These are phyloP conservation scores for Trichoderma harzianum DNA, from an alignment of 2,329 filamentous ascomycete species.

Conservation along the genomic window DNA sequence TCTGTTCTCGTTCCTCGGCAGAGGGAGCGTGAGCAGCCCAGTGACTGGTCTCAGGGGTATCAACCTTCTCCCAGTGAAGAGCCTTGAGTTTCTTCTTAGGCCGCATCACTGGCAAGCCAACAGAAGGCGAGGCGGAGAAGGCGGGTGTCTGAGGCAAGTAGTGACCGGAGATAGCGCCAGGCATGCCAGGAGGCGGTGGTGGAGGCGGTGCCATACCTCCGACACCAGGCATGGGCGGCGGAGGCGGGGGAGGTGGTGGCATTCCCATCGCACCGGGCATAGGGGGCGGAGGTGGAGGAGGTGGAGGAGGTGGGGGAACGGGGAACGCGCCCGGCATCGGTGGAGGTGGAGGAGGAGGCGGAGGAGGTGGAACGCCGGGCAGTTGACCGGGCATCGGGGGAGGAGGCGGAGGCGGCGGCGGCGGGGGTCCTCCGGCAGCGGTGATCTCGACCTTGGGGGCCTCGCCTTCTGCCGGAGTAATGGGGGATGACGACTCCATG, in stretches of 20 bases:
- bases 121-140: conserved; percentile 51
- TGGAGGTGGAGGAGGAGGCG: conserved; percentile 34
- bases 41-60: conserved; percentile 84
- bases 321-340: conserved; percentile 40
- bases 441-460: conserved; percentile 60
- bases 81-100: conserved; percentile 99
- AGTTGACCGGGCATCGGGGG: conserved; percentile 36
- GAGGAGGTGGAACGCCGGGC: conserved; percentile 33
- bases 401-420: conserved; percentile 35
- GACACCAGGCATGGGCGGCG: conserved; percentile 42
- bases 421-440: conserved; percentile 37
- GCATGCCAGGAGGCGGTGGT: conserved; percentile 62
- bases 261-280: conserved; percentile 39
- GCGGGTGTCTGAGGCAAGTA: conserved; percentile 66
- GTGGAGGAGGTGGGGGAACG: conserved; percentile 41
- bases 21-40: conserved; percentile 87
- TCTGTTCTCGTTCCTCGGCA: conserved; percentile 87
- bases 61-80: conserved; percentile 98
- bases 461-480: conserved; percentile 60
- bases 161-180: conserved; percentile 68
- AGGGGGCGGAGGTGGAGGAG: conserved; percentile 41
- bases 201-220: conserved; percentile 40
- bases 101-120: conserved; percentile 74
- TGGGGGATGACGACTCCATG: conserved; percentile 66
- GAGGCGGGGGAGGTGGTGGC: conserved; percentile 27